Evolutionary conservation across 768 basidiomycete species (phyloP).

Genomic region (Sarcodon sp.): DNA sequence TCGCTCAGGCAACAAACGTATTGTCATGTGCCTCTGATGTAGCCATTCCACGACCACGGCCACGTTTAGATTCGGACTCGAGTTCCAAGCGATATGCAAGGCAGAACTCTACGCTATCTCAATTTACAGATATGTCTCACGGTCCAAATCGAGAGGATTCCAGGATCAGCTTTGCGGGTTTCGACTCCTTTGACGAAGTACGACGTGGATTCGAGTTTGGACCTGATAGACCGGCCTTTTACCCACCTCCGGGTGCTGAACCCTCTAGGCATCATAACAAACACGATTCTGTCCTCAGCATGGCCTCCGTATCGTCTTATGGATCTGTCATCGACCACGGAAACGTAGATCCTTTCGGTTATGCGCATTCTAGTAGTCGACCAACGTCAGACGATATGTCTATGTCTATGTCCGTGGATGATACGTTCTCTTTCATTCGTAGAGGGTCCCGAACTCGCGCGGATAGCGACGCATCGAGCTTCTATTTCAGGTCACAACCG

Average conservation of each 20-base stretch:
- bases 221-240: constrained; percentile 49
- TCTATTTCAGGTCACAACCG: constrained; percentile 46
- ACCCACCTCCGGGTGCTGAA: constrained; percentile 28
- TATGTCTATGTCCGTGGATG: constrained; percentile 42
- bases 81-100: constrained; percentile 23
- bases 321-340: constrained; percentile 56
- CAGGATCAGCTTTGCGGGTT: constrained; percentile 49
- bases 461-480: constrained; percentile 68
- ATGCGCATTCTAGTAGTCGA: constrained; percentile 35
- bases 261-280: constrained; percentile 26
- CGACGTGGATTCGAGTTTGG: constrained; percentile 68
- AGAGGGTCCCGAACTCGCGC: constrained; percentile 35
- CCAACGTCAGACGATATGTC: constrained; percentile 50
- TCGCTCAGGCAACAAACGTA: constrained; percentile 7
- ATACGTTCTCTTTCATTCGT: constrained; percentile 57
- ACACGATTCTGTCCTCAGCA: constrained; percentile 55
- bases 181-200: constrained; percentile 71
- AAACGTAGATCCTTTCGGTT: constrained; percentile 62
- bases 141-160: constrained; percentile 20
- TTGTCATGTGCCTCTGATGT: background rate
- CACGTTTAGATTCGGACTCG: constrained; percentile 30
- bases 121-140: constrained; percentile 19
- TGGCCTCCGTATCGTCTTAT: constrained; percentile 72
- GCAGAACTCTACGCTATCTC: constrained; percentile 8
- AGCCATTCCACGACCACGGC: constrained; percentile 12